Percentiles rank a stretch among this genome's conserved stretches.
phyloP scores from a whole-genome alignment of 345 rosid species.

The Ricinus communis region DNA sequence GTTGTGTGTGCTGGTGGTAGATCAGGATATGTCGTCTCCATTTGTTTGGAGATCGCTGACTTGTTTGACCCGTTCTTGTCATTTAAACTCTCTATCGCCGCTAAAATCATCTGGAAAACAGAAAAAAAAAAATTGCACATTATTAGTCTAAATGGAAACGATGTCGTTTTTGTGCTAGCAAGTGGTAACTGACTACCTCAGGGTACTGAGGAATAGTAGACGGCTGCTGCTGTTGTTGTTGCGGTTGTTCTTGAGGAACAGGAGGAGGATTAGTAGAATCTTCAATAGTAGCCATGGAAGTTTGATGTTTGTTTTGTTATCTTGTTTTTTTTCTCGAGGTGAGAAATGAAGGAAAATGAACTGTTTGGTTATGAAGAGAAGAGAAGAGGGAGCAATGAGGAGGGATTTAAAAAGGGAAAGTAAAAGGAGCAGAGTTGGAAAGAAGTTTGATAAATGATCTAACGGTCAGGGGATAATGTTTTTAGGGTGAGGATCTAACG shows the following conservation, averaged over 20 bases:
- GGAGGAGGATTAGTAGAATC: background rate
- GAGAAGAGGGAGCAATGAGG: background rate
- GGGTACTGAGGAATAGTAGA: conserved; percentile 33
- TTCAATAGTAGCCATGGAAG: conserved; percentile 12
- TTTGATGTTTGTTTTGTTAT: no score
- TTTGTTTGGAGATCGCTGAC: conserved; percentile 55
- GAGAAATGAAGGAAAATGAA: background rate
- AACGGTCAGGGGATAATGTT: conserved; percentile 18
- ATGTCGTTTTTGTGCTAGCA: no score
- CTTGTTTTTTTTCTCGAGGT: background rate
- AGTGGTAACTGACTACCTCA: conserved; percentile 26
- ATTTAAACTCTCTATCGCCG: conserved; percentile 60
- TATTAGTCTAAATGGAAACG: background rate
- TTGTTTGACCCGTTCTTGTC: conserved; percentile 57
- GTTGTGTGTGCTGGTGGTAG: conserved; percentile 62
- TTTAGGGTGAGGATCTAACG: conserved; percentile 16
- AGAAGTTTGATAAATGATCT: conserved; percentile 1
- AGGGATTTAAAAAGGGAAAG: conserved; percentile 14
- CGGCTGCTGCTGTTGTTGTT: background rate
- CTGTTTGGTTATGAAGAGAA: conserved; percentile 1
- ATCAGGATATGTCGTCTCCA: conserved; percentile 51
- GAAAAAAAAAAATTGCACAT: background rate
- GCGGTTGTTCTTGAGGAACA: background rate
- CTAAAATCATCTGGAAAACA: conserved; percentile 61
- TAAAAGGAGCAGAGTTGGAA: background rate